Evolutionary conservation across 331 rosid species (phyloP).

Genomic region (Malus hybrid): DNA sequence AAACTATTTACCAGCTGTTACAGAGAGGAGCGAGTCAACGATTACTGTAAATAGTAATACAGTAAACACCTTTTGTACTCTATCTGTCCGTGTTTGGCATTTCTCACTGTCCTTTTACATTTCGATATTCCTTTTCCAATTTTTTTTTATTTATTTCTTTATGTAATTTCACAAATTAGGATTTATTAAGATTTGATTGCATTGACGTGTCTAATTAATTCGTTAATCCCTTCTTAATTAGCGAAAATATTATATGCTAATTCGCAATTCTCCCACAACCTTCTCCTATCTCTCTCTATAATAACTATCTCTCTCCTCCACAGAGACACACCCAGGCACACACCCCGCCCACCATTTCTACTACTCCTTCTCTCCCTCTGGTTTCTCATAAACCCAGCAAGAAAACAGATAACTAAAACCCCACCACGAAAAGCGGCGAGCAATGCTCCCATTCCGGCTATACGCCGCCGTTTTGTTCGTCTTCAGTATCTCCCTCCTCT

Average conservation of each 20-base stretch:
- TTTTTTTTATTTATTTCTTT: background rate
- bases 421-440: background rate
- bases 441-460: slow-evolving; percentile 26
- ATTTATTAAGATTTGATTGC: background rate
- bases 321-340: background rate
- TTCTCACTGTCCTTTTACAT: background rate
- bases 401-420: background rate
- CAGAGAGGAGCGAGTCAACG: background rate
- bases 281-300: background rate
- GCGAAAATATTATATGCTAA: background rate
- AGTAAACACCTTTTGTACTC: background rate
- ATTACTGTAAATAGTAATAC: background rate
- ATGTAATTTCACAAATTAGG: background rate
- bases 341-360: background rate
- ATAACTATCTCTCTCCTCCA: background rate
- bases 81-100: background rate
- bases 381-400: background rate
- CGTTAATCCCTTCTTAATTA: background rate
- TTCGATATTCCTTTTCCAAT: background rate
- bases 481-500: slow-evolving; percentile 11
- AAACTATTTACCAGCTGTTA: background rate
- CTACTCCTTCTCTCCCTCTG: background rate
- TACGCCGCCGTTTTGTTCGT: slow-evolving; percentile 31
- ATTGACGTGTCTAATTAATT: background rate
- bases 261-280: slow-evolving; percentile 1